phyloP scores from a whole-genome alignment of 495 filamentous ascomycete species.

The Annulohypoxylon moriforme region DNA sequence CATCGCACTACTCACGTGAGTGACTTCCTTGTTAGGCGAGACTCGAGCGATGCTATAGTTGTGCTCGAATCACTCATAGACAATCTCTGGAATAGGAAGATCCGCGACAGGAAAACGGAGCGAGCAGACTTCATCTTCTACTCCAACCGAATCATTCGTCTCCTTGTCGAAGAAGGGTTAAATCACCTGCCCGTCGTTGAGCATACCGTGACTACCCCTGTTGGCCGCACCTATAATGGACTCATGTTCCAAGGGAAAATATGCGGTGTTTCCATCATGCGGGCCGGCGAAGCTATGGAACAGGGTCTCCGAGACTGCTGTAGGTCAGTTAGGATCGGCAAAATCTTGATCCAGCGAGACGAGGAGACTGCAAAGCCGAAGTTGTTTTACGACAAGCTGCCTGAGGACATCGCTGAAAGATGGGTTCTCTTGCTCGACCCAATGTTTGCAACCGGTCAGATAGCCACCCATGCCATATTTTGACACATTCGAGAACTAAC shows the following conservation, averaged over 20 bases:
- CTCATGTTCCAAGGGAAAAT: slow-evolving; percentile 98
- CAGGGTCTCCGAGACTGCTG: slow-evolving; percentile 97
- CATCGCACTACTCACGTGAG: slow-evolving; percentile 96
- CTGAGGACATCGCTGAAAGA: slow-evolving; percentile 88
- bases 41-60: slow-evolving; percentile 22
- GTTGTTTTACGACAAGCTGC: slow-evolving; percentile 97
- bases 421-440: slow-evolving; percentile 98
- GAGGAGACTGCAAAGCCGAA: slow-evolving; percentile 93
- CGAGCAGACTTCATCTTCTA: slow-evolving; percentile 99
- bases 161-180: slow-evolving; percentile 97
- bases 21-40: slow-evolving; percentile 45
- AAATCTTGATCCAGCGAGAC: slow-evolving; percentile 97
- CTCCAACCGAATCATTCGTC: slow-evolving; percentile 96
- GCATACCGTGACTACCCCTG: slow-evolving; percentile 88
- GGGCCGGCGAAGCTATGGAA: slow-evolving; percentile 98
- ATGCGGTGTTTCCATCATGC: slow-evolving; percentile 98
- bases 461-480: background rate
- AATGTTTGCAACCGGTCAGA: slow-evolving; percentile 95
- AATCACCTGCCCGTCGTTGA: slow-evolving; percentile 95
- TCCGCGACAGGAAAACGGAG: slow-evolving; percentile 86
- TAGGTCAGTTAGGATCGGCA: slow-evolving; percentile 94
- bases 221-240: slow-evolving; percentile 87
- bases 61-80: slow-evolving; percentile 24
- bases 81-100: slow-evolving; percentile 73
- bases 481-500: slow-evolving; percentile 36